Conservation (phyloP, 305 asterid genomes). For the Fraxinus latifolia region DNA sequence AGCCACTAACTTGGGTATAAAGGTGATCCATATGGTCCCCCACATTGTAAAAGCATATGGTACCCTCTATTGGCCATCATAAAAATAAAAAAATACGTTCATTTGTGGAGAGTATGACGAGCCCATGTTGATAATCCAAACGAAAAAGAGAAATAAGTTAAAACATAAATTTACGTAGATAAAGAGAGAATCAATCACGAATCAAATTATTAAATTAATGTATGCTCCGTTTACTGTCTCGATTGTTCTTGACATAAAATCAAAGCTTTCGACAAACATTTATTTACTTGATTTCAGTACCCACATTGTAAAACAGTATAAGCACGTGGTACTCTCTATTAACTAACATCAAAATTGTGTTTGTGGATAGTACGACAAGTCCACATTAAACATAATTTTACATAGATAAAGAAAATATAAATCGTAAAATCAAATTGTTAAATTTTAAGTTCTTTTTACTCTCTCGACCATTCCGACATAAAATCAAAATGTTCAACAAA, state of each 20-base stretch:
- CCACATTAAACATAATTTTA: not conserved
- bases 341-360: slow-evolving; percentile 24
- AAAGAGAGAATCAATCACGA: not conserved
- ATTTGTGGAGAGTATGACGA: not conserved
- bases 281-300: not conserved
- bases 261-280: not conserved
- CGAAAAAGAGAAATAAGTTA: not conserved
- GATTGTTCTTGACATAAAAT: not conserved
- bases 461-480: not conserved
- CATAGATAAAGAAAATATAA: not conserved
- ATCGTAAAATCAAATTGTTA: not conserved
- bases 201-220: not conserved
- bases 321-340: not conserved
- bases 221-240: not conserved
- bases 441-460: not conserved
- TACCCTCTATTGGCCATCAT: slow-evolving; percentile 28
- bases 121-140: not conserved
- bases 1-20: slow-evolving; percentile 3
- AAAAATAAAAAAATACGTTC: slow-evolving; percentile 10
- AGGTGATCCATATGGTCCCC: slow-evolving; percentile 41
- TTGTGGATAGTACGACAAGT: not conserved
- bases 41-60: slow-evolving; percentile 34
- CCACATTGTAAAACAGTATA: not conserved
- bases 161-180: not conserved
- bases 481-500: not conserved